A percentile compares a stretch with the other conserved stretches of the same genome.
phyloP scores from a whole-genome alignment of 2,329 filamentous ascomycete genomes.

The Fusarium nanum region DNA sequence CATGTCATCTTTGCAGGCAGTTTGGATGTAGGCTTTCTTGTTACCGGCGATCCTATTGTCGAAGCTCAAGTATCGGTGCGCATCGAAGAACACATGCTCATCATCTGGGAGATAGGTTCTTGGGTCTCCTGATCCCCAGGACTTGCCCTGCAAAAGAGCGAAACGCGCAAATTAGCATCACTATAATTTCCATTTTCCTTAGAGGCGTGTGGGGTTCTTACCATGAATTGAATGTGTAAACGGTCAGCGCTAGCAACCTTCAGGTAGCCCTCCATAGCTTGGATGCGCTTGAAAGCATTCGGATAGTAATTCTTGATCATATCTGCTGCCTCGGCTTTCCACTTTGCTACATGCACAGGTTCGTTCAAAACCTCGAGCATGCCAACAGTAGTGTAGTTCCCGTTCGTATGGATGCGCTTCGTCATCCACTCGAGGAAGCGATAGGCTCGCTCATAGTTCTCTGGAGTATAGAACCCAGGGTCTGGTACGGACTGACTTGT shows the following conservation, averaged over 20 bases:
- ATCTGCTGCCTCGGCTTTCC: conserved; percentile 30
- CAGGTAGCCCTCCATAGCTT: conserved; percentile 59
- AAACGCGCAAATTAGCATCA: neutral
- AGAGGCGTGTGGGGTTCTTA: neutral
- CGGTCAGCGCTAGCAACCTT: conserved; percentile 55
- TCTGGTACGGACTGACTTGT: conserved; percentile 1
- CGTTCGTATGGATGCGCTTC: conserved; percentile 61
- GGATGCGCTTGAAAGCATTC: conserved; percentile 53
- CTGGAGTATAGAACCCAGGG: conserved; percentile 66
- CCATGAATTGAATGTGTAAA: conserved; percentile 65
- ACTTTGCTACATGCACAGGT: conserved; percentile 52
- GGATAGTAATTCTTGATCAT: conserved; percentile 47
- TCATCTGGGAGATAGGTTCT: conserved; percentile 57
- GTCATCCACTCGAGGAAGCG: conserved; percentile 68
- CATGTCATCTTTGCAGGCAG: conserved; percentile 61
- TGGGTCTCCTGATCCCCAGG: conserved; percentile 68
- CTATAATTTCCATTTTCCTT: fast-evolving
- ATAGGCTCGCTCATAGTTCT: conserved; percentile 66
- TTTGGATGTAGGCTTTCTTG: conserved; percentile 62
- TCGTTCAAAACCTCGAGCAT: conserved; percentile 71
- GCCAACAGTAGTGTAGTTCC: conserved; percentile 65
- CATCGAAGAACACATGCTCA: conserved; percentile 64
- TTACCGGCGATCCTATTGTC: conserved; percentile 56
- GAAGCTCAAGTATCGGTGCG: conserved; percentile 70
- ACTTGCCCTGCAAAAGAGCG: conserved; percentile 19